Conservation (phyloP, 2,329 filamentous ascomycete genomes). For the Balansia obtecta region DNA sequence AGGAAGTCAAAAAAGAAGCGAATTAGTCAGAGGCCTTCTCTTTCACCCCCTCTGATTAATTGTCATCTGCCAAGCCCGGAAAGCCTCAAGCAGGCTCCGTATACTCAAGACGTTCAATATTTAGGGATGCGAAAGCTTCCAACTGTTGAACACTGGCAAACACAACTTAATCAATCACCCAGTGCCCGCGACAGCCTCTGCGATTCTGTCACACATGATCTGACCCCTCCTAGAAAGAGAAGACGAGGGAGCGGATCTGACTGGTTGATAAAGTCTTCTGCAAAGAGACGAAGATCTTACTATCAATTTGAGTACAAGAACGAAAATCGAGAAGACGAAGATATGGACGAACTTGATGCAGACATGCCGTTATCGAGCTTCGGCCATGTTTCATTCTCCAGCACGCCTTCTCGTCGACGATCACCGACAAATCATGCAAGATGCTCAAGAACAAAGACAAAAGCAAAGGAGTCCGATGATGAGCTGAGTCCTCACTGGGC, state of each 20-base stretch:
- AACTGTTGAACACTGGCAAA: slow-evolving; percentile 22
- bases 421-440: slow-evolving; percentile 7
- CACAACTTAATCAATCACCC: slow-evolving; percentile 7
- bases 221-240: slow-evolving; percentile 11
- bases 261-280: slow-evolving; percentile 20
- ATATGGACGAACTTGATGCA: slow-evolving; percentile 10
- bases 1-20: slow-evolving; percentile 7
- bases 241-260: slow-evolving; percentile 15
- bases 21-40: slow-evolving; percentile 2
- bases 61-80: slow-evolving; percentile 31
- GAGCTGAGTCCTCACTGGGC: slow-evolving; percentile 6
- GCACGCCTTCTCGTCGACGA: slow-evolving; percentile 7
- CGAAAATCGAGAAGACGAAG: slow-evolving; percentile 1
- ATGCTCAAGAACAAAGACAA: not conserved
- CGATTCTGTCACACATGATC: slow-evolving; percentile 5
- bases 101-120: slow-evolving; percentile 16
- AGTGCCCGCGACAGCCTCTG: slow-evolving; percentile 11
- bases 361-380: slow-evolving; percentile 5
- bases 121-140: slow-evolving; percentile 20
- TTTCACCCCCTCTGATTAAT: slow-evolving; percentile 12
- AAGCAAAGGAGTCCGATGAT: slow-evolving; percentile 6
- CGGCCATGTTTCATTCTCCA: not conserved
- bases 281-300: slow-evolving; percentile 16
- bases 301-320: slow-evolving; percentile 2
- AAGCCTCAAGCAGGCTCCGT: slow-evolving; percentile 23